phyloP scores from a whole-genome alignment of 441 rosid genomes.

The Gossypium schwendimanii region DNA sequence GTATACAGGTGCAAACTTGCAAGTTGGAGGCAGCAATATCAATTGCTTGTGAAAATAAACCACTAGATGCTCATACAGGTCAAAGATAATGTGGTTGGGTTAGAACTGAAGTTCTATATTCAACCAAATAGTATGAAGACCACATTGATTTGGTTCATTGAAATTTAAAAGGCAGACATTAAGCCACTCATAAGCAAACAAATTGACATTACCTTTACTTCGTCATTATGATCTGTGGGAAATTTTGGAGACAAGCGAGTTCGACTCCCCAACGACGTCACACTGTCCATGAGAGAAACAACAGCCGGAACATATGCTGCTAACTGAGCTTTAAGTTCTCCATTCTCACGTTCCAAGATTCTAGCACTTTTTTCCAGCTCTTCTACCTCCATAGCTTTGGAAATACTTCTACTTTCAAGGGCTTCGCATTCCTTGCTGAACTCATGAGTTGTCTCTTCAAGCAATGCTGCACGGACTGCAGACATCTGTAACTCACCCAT shows the following conservation, averaged over 20 bases:
- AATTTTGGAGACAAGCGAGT: conserved; percentile 25
- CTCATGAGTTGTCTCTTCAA: conserved; percentile 50
- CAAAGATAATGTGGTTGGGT: background rate
- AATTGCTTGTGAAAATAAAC: background rate
- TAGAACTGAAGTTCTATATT: background rate
- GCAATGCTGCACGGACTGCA: conserved; percentile 43
- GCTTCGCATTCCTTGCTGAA: conserved; percentile 36
- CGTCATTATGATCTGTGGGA: conserved; percentile 22
- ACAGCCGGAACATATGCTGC: conserved; percentile 47
- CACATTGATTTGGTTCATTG: background rate
- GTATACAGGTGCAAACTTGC: background rate
- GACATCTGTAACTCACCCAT: conserved; percentile 52
- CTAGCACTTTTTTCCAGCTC: conserved; percentile 48
- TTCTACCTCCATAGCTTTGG: conserved; percentile 42
- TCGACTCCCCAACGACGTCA: conserved; percentile 58
- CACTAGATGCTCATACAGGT: background rate
- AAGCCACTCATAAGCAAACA: background rate
- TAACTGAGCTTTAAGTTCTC: conserved; percentile 46
- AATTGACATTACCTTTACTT: conserved; percentile 38
- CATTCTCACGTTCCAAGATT: conserved; percentile 52
- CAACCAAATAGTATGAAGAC: background rate
- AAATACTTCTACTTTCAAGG: conserved; percentile 32
- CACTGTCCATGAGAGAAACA: conserved; percentile 46
- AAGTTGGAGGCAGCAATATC: background rate
- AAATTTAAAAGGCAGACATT: conserved; percentile 10